Evolutionary conservation across 805 yeast genomes (phyloP).

Genomic region (Zygoascus flipseniorum): DNA sequence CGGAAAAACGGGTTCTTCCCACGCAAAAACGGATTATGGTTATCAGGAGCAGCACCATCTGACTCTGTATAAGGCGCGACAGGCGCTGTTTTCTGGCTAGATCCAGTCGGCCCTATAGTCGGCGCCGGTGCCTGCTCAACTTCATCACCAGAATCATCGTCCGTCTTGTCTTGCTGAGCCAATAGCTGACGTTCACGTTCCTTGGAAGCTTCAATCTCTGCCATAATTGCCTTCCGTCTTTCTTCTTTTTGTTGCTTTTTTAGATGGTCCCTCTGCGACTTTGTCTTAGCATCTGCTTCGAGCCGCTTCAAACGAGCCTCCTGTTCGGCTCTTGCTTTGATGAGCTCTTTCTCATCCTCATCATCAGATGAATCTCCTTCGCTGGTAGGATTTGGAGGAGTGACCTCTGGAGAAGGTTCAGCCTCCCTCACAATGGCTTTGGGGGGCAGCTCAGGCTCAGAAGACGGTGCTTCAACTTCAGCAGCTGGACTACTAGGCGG

Average conservation of each 20-base stretch:
- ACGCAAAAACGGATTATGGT: conserved; percentile 6
- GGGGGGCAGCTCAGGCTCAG: neutral
- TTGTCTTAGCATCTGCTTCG: conserved; percentile 12
- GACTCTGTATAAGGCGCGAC: neutral
- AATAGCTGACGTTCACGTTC: conserved; percentile 21
- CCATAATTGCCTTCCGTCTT: conserved; percentile 22
- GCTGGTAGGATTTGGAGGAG: conserved; percentile 13
- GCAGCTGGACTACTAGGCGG: conserved; percentile 14
- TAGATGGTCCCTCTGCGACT: conserved; percentile 3
- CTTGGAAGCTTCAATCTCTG: conserved; percentile 20
- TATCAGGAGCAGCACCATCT: conserved; percentile 3
- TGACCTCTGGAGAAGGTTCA: conserved; percentile 10
- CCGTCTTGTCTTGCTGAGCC: conserved; percentile 5
- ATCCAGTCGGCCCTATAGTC: neutral
- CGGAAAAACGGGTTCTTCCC: conserved; percentile 18
- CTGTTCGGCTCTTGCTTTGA: conserved; percentile 16
- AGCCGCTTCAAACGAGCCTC: conserved; percentile 19
- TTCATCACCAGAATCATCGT: conserved; percentile 3
- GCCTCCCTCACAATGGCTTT: conserved; percentile 2
- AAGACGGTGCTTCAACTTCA: neutral
- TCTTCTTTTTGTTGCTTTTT: conserved; percentile 19
- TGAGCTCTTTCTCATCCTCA: conserved; percentile 32
- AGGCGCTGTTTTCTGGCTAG: neutral
- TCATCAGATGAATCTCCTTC: conserved; percentile 10
- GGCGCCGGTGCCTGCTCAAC: neutral